Conservation (phyloP, 257 asterid genomes). For the Nicotiana noctiflora region DNA sequence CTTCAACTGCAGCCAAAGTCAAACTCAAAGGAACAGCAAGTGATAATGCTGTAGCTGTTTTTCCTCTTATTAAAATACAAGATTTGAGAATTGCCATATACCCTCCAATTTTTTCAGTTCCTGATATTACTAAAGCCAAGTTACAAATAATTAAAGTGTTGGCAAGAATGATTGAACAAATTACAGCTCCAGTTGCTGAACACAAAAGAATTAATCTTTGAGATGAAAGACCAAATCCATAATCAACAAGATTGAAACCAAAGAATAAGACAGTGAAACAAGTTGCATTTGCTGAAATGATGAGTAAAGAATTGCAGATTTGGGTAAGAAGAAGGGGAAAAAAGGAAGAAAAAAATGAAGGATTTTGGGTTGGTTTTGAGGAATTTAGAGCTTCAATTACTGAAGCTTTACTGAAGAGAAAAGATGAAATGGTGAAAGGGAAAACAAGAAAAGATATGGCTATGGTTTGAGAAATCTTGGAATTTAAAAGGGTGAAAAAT, state of each 20-base stretch:
- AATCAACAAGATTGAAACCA: constrained; percentile 30
- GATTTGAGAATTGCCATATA: constrained; percentile 39
- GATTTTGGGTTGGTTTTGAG: background rate
- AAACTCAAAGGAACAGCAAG: constrained; percentile 36
- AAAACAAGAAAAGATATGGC: constrained; percentile 34
- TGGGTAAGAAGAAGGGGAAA: constrained; percentile 34
- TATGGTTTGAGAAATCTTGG: constrained; percentile 68
- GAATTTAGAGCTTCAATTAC: constrained; percentile 25
- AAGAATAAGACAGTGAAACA: constrained; percentile 35
- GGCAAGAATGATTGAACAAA: constrained; percentile 46
- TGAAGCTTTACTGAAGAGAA: constrained; percentile 57
- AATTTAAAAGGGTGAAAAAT: constrained; percentile 45
- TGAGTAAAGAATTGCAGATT: constrained; percentile 38
- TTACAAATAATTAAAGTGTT: constrained; percentile 44
- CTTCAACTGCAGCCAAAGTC: constrained; percentile 47
- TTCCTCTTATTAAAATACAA: constrained; percentile 34
- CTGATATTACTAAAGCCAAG: constrained; percentile 45
- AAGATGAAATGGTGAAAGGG: constrained; percentile 62
- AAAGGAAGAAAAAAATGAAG: constrained; percentile 9
- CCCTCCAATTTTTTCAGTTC: constrained; percentile 41
- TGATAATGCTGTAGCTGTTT: constrained; percentile 49
- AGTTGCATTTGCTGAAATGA: constrained; percentile 46
- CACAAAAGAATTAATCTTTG: constrained; percentile 17
- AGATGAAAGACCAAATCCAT: constrained; percentile 24
- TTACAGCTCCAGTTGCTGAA: constrained; percentile 34